phyloP scores from a whole-genome alignment of 2,329 filamentous ascomycete species.

The Monilinia fructicola region DNA sequence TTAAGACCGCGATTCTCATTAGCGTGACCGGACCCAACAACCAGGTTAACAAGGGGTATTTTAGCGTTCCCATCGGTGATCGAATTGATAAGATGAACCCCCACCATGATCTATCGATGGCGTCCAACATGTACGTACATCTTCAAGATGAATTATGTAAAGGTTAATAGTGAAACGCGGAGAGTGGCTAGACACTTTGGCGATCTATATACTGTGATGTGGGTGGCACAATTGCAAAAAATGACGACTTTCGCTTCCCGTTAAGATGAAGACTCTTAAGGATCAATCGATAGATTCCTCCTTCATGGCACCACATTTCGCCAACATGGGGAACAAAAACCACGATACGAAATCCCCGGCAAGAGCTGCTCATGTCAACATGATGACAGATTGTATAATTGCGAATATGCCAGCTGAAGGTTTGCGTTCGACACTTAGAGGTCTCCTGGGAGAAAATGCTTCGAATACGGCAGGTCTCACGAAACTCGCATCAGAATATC shows the following conservation, averaged over 20 bases:
- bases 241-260: neutral
- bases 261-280: slow-evolving; percentile 9
- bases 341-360: slow-evolving; percentile 19
- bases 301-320: neutral
- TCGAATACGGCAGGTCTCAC: slow-evolving; percentile 42
- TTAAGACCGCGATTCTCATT: neutral
- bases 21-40: too few relatives aligned
- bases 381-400: slow-evolving; percentile 50
- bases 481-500: slow-evolving; percentile 38
- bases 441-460: slow-evolving; percentile 37
- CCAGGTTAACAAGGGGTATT: neutral
- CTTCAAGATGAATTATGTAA: slow-evolving; percentile 11
- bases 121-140: neutral
- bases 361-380: slow-evolving; percentile 47
- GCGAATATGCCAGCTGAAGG: slow-evolving; percentile 46
- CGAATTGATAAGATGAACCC: slow-evolving; percentile 2
- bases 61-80: neutral
- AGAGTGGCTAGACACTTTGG: neutral
- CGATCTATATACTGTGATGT: neutral
- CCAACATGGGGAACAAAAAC: slow-evolving; percentile 6
- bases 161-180: neutral
- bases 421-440: slow-evolving; percentile 44
- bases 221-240: neutral
- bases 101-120: slow-evolving; percentile 8
- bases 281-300: slow-evolving; percentile 4